phyloP scores from a whole-genome alignment of 768 basidiomycete genomes.

The Glaciozyma antarctica region DNA sequence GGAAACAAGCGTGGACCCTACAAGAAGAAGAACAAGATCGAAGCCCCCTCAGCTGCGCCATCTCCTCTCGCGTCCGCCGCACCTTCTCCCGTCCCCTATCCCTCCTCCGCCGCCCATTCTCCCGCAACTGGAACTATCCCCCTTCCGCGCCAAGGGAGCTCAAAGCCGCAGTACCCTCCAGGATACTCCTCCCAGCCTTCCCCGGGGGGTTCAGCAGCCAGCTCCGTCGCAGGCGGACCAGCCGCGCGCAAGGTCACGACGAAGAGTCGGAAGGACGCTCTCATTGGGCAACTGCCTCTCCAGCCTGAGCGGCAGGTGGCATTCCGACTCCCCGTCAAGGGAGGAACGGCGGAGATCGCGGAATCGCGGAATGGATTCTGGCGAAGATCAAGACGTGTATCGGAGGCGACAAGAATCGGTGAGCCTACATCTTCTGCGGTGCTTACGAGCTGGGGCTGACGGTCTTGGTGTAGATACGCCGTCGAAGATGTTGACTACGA shows the following conservation, averaged over 20 bases:
- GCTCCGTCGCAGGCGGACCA: background rate
- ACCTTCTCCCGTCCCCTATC: conserved; percentile 8
- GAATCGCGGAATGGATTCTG: conserved; percentile 41
- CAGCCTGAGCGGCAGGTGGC: conserved; percentile 39
- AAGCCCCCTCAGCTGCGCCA: background rate
- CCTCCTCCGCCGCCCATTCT: conserved; percentile 6
- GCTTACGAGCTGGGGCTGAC: too few species aligned
- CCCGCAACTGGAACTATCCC: background rate
- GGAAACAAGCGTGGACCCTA: conserved; percentile 5
- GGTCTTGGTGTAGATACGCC: conserved; percentile 34
- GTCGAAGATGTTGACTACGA: conserved; percentile 42
- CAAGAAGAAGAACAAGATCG: conserved; percentile 25
- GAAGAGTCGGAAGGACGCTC: conserved; percentile 34
- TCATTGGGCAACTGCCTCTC: conserved; percentile 40
- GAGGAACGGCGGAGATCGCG: conserved; percentile 5
- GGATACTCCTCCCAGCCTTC: background rate
- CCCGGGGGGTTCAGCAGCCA: background rate
- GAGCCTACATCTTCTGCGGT: background rate
- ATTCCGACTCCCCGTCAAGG: conserved; percentile 37
- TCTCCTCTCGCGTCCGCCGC: conserved; percentile 11
- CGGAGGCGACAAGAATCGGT: conserved; percentile 39
- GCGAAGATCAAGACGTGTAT: conserved; percentile 39
- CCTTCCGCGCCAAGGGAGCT: background rate
- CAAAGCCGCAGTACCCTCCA: background rate
- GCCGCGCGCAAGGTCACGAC: conserved; percentile 28